A percentile compares a stretch with the other conserved stretches of the same genome.
phyloP scores from a whole-genome alignment of 1,284 basidiomycete species.

The Hemileia vastatrix region DNA sequence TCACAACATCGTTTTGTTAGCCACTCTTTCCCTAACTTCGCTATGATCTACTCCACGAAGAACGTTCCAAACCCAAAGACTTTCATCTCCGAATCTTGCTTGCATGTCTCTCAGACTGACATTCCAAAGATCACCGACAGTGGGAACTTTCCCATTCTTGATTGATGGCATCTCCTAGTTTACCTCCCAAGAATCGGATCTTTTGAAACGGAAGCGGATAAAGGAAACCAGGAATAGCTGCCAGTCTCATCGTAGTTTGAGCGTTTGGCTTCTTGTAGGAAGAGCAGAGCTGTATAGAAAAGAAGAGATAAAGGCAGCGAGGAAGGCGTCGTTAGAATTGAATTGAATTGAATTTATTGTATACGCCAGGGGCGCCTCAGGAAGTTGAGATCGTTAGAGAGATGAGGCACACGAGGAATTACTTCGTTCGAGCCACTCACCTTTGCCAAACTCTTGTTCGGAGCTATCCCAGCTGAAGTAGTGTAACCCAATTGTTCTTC shows the following conservation, averaged over 20 bases:
- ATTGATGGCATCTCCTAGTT: constrained; percentile 77
- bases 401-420: too few relatives aligned
- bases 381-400: too few relatives aligned
- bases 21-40: constrained; percentile 57
- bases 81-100: constrained; percentile 67
- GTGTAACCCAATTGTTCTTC: constrained; percentile 71
- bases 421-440: constrained; percentile 46
- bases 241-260: constrained; percentile 67
- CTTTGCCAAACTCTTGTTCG: constrained; percentile 91
- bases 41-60: constrained; percentile 69
- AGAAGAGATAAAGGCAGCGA: too few relatives aligned
- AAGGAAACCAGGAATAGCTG: constrained; percentile 70
- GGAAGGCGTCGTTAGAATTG: too few relatives aligned
- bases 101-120: constrained; percentile 64
- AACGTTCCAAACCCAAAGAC: constrained; percentile 50
- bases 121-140: constrained; percentile 65
- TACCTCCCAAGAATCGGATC: constrained; percentile 92
- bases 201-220: constrained; percentile 76
- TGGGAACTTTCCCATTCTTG: constrained; percentile 76
- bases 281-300: constrained; percentile 69
- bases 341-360: too few relatives aligned
- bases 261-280: constrained; percentile 80
- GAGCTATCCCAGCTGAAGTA: constrained; percentile 85
- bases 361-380: too few relatives aligned
- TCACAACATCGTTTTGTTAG: constrained; percentile 36